Percentiles rank a stretch among this genome's conserved stretches.
Evolutionary conservation across 305 asterid species (phyloP).

Genomic region (Salvia sclarea): DNA sequence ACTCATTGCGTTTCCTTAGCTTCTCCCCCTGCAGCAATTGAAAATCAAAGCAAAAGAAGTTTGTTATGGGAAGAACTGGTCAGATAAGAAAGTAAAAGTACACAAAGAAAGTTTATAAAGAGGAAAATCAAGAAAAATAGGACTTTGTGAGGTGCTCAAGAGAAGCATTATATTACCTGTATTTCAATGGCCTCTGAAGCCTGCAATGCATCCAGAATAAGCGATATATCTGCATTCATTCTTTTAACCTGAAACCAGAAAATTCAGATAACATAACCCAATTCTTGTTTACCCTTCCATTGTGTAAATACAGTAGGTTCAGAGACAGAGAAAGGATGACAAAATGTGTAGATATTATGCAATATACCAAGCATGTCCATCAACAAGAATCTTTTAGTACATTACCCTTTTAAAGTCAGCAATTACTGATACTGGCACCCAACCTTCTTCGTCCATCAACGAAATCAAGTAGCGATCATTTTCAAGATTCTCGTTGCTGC

Average conservation of each 20-base stretch:
- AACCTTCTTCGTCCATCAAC: constrained; percentile 90
- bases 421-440: constrained; percentile 75
- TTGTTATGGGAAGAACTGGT: background rate
- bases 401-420: constrained; percentile 85
- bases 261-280: constrained; percentile 9
- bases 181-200: constrained; percentile 70
- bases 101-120: constrained; percentile 14
- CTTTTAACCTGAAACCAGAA: constrained; percentile 59
- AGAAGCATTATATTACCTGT: constrained; percentile 48
- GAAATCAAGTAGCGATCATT: constrained; percentile 71
- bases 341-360: background rate
- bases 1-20: constrained; percentile 74
- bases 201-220: constrained; percentile 72
- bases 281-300: background rate
- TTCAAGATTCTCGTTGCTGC: constrained; percentile 84
- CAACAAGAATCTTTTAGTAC: constrained; percentile 23
- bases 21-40: constrained; percentile 51
- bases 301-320: background rate
- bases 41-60: constrained; percentile 26
- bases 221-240: constrained; percentile 63
- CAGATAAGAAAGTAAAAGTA: background rate
- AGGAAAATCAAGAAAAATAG: constrained; percentile 18
- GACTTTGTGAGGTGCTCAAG: constrained; percentile 4
- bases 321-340: background rate
- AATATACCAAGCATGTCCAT: constrained; percentile 8